A percentile compares a stretch with the other conserved stretches of the same genome.
Evolutionary conservation across 495 filamentous ascomycete species (phyloP).

Genomic region (Elasticomyces elasticus): DNA sequence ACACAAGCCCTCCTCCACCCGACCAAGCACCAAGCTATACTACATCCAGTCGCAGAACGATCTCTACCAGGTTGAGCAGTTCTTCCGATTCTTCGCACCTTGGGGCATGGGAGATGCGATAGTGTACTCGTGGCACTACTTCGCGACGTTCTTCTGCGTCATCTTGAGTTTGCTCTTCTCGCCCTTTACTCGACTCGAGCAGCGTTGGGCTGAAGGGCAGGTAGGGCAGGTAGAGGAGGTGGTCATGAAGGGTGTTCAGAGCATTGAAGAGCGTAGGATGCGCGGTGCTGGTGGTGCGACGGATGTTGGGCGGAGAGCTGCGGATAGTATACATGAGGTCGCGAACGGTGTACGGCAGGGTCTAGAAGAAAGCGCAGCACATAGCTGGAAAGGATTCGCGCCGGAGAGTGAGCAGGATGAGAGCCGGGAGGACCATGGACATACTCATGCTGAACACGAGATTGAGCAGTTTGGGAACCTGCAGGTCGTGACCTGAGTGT

Average conservation of each 20-base stretch:
- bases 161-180: conserved; percentile 43
- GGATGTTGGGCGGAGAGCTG: background rate
- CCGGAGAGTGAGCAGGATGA: background rate
- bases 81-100: conserved; percentile 55
- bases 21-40: conserved; percentile 35
- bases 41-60: conserved; percentile 70
- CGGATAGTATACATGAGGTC: background rate
- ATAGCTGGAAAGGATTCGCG: background rate
- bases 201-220: conserved; percentile 16
- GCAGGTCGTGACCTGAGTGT: conserved; percentile 7
- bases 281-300: background rate
- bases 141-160: conserved; percentile 53
- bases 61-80: conserved; percentile 70
- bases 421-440: background rate
- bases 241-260: background rate
- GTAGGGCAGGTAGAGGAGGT: background rate
- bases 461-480: conserved; percentile 4
- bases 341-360: background rate
- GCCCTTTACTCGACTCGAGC: conserved; percentile 45
- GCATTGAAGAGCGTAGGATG: background rate
- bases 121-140: conserved; percentile 49
- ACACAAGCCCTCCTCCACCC: conserved; percentile 3
- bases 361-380: background rate
- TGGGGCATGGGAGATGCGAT: conserved; percentile 34
- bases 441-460: background rate